phyloP scores from a whole-genome alignment of 805 yeast species.

The Clavispora vitiphila region DNA sequence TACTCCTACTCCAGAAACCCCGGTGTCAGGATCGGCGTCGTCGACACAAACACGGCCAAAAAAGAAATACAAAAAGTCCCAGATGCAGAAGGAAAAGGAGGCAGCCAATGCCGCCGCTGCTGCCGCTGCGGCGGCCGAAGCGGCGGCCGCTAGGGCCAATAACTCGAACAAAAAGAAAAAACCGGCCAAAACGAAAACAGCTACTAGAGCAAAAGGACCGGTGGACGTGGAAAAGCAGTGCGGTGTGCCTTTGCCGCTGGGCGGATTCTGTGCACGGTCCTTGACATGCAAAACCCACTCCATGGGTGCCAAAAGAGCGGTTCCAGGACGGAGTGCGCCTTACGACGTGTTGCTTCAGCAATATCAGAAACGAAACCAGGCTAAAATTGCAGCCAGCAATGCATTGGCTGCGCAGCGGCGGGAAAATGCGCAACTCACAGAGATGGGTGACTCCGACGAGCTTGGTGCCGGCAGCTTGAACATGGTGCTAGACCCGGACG shows the following conservation, averaged over 20 bases:
- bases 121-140: conserved; percentile 34
- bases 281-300: conserved; percentile 96
- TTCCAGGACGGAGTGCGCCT: conserved; percentile 87
- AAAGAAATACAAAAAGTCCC: conserved; percentile 41
- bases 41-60: conserved; percentile 25
- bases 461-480: conserved; percentile 31
- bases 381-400: conserved; percentile 77
- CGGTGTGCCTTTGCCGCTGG: conserved; percentile 90
- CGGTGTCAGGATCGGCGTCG: conserved; percentile 14
- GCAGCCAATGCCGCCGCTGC: conserved; percentile 45
- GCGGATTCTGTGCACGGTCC: conserved; percentile 95
- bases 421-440: conserved; percentile 50
- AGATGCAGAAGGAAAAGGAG: conserved; percentile 41
- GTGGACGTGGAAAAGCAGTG: conserved; percentile 92
- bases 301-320: conserved; percentile 97
- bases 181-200: conserved; percentile 31
- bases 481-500: conserved; percentile 73
- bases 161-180: conserved; percentile 26
- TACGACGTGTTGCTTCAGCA: conserved; percentile 84
- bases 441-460: conserved; percentile 17
- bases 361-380: conserved; percentile 89
- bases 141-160: conserved; percentile 15
- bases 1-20: conserved; percentile 32
- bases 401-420: conserved; percentile 75
- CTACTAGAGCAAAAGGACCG: conserved; percentile 67